Evolutionary conservation across 768 basidiomycete species (phyloP).

Genomic region (Xanthoconium stramineum): DNA sequence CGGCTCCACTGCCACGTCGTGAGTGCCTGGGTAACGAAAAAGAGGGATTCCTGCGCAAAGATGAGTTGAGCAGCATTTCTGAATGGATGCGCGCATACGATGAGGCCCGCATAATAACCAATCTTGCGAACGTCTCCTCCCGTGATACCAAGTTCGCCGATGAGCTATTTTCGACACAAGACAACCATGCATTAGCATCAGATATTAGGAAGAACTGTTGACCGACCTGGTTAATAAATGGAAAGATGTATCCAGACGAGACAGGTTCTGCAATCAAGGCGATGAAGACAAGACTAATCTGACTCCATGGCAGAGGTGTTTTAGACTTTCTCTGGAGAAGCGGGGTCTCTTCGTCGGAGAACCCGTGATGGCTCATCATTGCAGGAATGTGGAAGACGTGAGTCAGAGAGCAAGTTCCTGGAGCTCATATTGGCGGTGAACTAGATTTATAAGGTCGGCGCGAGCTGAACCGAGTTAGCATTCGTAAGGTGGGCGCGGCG

Average conservation of each 20-base stretch:
- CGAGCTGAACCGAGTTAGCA: too few species aligned
- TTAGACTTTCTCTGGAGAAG: conserved; percentile 34
- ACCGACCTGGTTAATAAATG: conserved; percentile 58
- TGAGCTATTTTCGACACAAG: conserved; percentile 38
- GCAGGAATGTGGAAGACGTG: neutral
- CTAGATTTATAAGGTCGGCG: too few species aligned
- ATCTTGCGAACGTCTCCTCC: conserved; percentile 57
- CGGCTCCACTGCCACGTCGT: conserved; percentile 65
- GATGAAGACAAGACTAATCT: conserved; percentile 45
- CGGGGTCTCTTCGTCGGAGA: conserved; percentile 41
- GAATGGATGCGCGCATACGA: conserved; percentile 36
- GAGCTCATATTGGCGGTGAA: too few species aligned
- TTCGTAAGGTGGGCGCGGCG: too few species aligned
- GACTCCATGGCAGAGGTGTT: conserved; percentile 41
- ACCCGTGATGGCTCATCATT: conserved; percentile 26
- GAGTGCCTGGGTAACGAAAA: conserved; percentile 54
- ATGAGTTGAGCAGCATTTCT: neutral
- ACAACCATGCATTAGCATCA: neutral
- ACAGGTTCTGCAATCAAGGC: conserved; percentile 55
- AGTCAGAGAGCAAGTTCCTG: too few species aligned
- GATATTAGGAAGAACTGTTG: neutral
- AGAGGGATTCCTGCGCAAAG: conserved; percentile 53
- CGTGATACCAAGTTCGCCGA: conserved; percentile 58
- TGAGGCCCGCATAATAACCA: conserved; percentile 64
- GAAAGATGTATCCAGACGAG: conserved; percentile 52